Base-by-base conservation (phyloP, 805 yeast species). In the Zygosaccharomyces lentus region DNA sequence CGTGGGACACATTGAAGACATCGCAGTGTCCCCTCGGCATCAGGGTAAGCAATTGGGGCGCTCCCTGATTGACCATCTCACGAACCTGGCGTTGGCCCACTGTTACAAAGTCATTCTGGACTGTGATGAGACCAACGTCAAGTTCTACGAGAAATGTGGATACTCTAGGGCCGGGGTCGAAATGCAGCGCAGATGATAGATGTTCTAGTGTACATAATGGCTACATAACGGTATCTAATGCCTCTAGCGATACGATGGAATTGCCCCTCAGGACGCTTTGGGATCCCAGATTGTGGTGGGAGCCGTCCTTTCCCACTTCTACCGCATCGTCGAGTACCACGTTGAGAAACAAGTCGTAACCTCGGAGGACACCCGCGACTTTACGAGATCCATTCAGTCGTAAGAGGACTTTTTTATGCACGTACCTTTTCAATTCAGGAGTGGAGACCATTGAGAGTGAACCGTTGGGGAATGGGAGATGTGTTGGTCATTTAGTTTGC, bases 1-100 rank as follows among this genome's bases (percentile, higher is more conserved):
- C 43, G 95, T 87, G 4, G 98, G 98, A 1, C 98, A 91, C 68
- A 84, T 91, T 52, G 99, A 91, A 61, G 99, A 91, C 63, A 91
- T 91, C 50, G 84, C 97, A 1, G 95, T 91, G 3, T 73, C 80
- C 15, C 61, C 64, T 25, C 68, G 73, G 15, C 86, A 86, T 61
- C 97, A 90, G 60, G 99, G 99, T 6, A 81, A 83, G 61, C 79
- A 79, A 55, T 69, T 91, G 38, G 99, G 99, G 0, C 70, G 74
- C 54, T 67, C 73, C 13, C 63, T 91, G 66, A 86, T 91, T 53
- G 69, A 73, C 13, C 70, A 76, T 7, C 71, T 91, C 59, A 76
- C 82, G 3, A 68, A 71, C 19, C 59, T 85, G 25, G 96, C 86
- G 2, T 55, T 74, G 43, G 60, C 57, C 10, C 93, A 91, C 4